Evolutionary conservation across 768 basidiomycete genomes (phyloP).

Genomic region (Boletus tomentosulus): DNA sequence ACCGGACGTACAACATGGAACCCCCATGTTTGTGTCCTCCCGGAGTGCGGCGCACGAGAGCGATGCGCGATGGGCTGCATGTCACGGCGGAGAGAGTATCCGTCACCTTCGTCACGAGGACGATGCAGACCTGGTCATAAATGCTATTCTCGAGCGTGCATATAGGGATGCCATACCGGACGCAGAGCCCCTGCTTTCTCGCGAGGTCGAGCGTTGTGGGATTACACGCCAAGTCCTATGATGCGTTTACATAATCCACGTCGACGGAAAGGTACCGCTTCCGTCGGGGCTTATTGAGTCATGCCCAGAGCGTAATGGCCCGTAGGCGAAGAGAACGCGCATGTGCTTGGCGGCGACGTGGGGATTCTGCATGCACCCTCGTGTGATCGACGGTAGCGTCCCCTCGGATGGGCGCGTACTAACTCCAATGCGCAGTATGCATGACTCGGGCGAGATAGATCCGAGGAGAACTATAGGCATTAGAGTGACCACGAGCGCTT

Average conservation of each 20-base stretch:
- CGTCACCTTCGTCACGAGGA: no score
- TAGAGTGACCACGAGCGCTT: background rate
- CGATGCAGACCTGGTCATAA: background rate
- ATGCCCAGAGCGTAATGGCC: background rate
- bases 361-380: background rate
- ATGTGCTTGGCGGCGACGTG: background rate
- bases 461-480: background rate
- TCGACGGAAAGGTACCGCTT: background rate
- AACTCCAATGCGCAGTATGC: background rate
- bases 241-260: background rate
- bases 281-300: background rate
- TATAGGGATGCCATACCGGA: no score
- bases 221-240: no score
- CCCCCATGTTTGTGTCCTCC: background rate
- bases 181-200: background rate
- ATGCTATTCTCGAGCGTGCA: no score
- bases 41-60: background rate
- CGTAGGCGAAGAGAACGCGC: background rate
- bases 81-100: background rate
- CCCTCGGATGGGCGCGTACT: background rate
- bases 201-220: background rate
- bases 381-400: background rate
- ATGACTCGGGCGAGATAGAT: background rate
- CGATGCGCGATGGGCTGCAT: background rate
- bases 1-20: no score